phyloP scores from a whole-genome alignment of 352 stramenopile species.

The Phytophthora kernoviae region DNA sequence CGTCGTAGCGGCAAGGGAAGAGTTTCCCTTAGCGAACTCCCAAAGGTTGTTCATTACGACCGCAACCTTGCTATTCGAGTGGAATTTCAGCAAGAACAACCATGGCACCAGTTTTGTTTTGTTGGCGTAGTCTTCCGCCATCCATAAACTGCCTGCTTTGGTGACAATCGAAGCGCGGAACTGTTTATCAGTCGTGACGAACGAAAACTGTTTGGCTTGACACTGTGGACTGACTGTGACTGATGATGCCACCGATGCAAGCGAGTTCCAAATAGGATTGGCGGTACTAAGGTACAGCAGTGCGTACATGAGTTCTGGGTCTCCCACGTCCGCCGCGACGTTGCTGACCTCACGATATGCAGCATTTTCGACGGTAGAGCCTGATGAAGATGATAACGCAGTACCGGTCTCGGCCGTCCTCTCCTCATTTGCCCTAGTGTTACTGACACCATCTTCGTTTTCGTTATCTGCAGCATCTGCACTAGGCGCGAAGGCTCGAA shows the following conservation, averaged over 20 bases:
- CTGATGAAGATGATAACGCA: slow-evolving; percentile 14
- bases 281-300: slow-evolving; percentile 82
- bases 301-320: slow-evolving; percentile 83
- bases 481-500: slow-evolving; percentile 62
- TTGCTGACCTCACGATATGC: slow-evolving; percentile 88
- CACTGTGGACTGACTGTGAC: not conserved
- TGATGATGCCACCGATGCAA: slow-evolving; percentile 13
- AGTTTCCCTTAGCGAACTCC: slow-evolving; percentile 59
- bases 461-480: slow-evolving; percentile 28
- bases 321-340: slow-evolving; percentile 75
- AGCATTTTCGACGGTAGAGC: slow-evolving; percentile 65
- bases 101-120: slow-evolving; percentile 69
- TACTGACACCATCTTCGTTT: slow-evolving; percentile 22
- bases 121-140: slow-evolving; percentile 50
- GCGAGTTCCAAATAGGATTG: slow-evolving; percentile 66
- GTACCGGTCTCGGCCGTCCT: slow-evolving; percentile 10
- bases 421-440: slow-evolving; percentile 10
- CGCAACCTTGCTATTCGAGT: slow-evolving; percentile 70
- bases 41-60: slow-evolving; percentile 73
- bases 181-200: slow-evolving; percentile 40
- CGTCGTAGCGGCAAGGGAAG: slow-evolving; percentile 15
- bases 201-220: slow-evolving; percentile 41
- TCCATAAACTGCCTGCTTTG: slow-evolving; percentile 66
- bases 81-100: slow-evolving; percentile 79
- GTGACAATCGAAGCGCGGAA: slow-evolving; percentile 58